Evolutionary conservation across 2,329 filamentous ascomycete species (phyloP).

Genomic region (Emmonsiellopsis sp.): DNA sequence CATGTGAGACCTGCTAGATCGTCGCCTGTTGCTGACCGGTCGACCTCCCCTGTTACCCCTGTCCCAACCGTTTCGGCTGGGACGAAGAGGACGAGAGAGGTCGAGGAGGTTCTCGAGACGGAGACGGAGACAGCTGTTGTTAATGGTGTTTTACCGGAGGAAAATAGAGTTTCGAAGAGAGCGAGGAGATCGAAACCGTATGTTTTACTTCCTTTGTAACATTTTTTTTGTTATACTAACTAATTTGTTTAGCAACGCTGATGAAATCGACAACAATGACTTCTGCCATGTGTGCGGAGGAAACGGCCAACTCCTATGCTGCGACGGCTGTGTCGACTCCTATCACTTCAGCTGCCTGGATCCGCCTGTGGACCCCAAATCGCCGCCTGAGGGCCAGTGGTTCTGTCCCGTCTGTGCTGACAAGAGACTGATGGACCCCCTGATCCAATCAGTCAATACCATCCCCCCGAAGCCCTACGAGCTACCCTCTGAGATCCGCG

Average conservation of each 20-base stretch:
- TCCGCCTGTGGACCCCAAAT: conserved; percentile 59
- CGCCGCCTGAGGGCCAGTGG: conserved; percentile 65
- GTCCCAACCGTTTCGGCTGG: not conserved
- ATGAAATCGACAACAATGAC: conserved; percentile 65
- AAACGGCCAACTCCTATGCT: conserved; percentile 80
- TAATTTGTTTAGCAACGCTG: conserved; percentile 2
- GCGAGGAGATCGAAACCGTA: conserved; percentile 1
- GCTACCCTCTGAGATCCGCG: conserved; percentile 62
- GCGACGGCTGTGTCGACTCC: conserved; percentile 81
- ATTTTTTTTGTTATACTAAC: not conserved
- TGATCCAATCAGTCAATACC: conserved; percentile 57
- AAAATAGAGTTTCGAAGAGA: not conserved
- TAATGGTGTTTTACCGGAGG: not conserved
- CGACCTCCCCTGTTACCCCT: not conserved
- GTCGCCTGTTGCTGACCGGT: not conserved
- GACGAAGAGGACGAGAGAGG: not conserved
- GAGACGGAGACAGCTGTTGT: conserved; percentile 12
- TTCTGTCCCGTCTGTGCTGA: conserved; percentile 59
- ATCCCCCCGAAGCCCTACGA: conserved; percentile 64
- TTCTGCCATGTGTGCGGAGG: conserved; percentile 80
- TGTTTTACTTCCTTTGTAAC: not conserved
- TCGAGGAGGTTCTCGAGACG: not conserved
- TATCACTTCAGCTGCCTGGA: conserved; percentile 88
- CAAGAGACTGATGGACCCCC: conserved; percentile 52
- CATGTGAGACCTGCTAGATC: not conserved